Evolutionary conservation across 1,139 yeast genomes (phyloP).

Genomic region (Torulaspora globosa): DNA sequence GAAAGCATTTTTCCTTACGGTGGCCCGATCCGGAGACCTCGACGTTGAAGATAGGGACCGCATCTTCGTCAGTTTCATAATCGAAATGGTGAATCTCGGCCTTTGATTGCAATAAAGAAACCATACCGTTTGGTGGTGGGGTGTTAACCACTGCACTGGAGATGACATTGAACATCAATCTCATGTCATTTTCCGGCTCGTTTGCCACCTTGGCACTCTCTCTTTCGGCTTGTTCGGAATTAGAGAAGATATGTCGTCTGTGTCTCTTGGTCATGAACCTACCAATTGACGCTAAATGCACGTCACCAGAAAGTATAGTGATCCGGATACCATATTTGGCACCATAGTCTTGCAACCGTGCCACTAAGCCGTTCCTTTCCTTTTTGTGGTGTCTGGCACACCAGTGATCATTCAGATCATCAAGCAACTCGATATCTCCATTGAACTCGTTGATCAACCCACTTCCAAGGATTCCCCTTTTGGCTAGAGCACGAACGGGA

Average conservation of each 20-base stretch:
- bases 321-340: conserved; percentile 61
- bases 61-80: conserved; percentile 66
- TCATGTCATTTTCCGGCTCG: conserved; percentile 62
- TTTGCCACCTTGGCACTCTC: conserved; percentile 42
- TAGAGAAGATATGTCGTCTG: conserved; percentile 38
- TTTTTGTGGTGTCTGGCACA: conserved; percentile 78
- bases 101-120: conserved; percentile 60
- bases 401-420: conserved; percentile 96
- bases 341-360: conserved; percentile 58
- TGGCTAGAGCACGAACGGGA: conserved; percentile 67
- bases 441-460: conserved; percentile 87
- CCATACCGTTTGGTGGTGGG: conserved; percentile 90
- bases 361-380: conserved; percentile 65
- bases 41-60: conserved; percentile 61
- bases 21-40: conserved; percentile 54
- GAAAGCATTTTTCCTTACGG: conserved; percentile 55
- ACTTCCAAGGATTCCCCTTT: conserved; percentile 58
- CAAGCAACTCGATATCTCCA: conserved; percentile 83
- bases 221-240: conserved; percentile 38
- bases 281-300: conserved; percentile 82
- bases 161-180: conserved; percentile 76
- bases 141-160: conserved; percentile 88
- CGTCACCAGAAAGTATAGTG: conserved; percentile 88
- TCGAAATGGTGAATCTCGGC: conserved; percentile 66
- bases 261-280: conserved; percentile 62